These are phyloP conservation scores for Eutrema salsugineum DNA, from an alignment of 441 rosid species.

Conservation along the genomic window DNA sequence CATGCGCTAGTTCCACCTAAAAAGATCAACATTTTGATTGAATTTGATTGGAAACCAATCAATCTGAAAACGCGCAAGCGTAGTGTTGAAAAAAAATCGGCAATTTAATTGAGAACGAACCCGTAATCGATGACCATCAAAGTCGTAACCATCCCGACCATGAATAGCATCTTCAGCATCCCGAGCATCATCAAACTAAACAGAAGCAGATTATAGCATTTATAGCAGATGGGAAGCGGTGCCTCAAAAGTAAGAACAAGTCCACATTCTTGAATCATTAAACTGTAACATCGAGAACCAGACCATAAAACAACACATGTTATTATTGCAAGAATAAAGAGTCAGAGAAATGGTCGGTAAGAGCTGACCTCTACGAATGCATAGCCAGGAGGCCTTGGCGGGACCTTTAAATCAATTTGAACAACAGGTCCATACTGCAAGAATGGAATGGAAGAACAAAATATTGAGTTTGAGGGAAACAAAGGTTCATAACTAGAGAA, in stretches of 20 bases:
- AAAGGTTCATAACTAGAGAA: too few relatives aligned
- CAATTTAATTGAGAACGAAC: constrained; percentile 24
- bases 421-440: constrained; percentile 61
- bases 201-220: neutral
- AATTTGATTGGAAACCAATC: neutral
- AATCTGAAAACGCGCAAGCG: neutral
- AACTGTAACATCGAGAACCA: neutral
- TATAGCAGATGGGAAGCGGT: neutral
- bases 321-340: neutral
- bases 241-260: neutral
- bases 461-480: too few relatives aligned
- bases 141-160: constrained; percentile 70
- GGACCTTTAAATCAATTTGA: constrained; percentile 58
- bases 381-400: constrained; percentile 71
- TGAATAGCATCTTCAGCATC: constrained; percentile 74
- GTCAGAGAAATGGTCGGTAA: neutral
- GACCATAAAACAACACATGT: neutral
- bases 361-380: constrained; percentile 58
- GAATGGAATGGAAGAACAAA: neutral
- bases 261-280: neutral
- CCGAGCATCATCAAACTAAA: constrained; percentile 57
- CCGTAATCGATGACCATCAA: constrained; percentile 58
- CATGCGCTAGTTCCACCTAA: constrained; percentile 65
- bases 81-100: neutral
- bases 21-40: neutral